A percentile compares a stretch with the other conserved stretches of the same genome.
These are phyloP conservation scores for Xylaria sp. DNA, from an alignment of 2,329 filamentous ascomycete genomes.

Conservation along the genomic window DNA sequence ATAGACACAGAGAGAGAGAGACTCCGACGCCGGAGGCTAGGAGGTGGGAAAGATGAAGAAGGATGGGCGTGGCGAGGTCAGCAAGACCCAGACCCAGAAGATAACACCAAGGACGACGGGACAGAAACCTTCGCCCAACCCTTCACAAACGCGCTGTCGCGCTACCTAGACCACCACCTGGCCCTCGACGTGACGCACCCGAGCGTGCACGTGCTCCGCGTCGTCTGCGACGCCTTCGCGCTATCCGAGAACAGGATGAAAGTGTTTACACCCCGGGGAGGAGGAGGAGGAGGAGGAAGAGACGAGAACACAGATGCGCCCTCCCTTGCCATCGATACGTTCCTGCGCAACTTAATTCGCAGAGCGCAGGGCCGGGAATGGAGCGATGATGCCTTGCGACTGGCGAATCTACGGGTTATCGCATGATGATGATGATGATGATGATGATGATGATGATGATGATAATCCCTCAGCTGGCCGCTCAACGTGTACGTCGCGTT, in stretches of 20 bases:
- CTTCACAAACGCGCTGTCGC: slow-evolving; percentile 62
- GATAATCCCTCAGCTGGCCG: background rate
- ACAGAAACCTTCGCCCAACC: slow-evolving; percentile 49
- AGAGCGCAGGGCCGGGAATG: slow-evolving; percentile 29
- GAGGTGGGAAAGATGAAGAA: slow-evolving; percentile 61
- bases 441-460: no score
- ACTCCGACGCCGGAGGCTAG: slow-evolving; percentile 57
- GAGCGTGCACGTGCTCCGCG: slow-evolving; percentile 62
- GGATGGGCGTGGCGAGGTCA: slow-evolving; percentile 68
- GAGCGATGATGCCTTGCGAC: slow-evolving; percentile 13
- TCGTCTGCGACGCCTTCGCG: slow-evolving; percentile 67
- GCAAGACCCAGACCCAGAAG: background rate
- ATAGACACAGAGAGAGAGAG: slow-evolving; percentile 33
- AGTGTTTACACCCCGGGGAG: slow-evolving; percentile 51
- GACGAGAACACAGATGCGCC: background rate
- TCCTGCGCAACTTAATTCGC: slow-evolving; percentile 28
- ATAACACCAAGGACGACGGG: background rate
- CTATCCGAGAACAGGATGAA: slow-evolving; percentile 65
- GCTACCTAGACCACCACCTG: slow-evolving; percentile 64
- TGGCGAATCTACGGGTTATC: slow-evolving; percentile 28
- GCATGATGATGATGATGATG: background rate
- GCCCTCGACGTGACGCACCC: slow-evolving; percentile 67
- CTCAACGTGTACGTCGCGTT: background rate
- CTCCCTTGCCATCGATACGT: slow-evolving; percentile 14
- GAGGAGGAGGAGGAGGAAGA: background rate